Base-by-base conservation (phyloP, 805 yeast species). In the Suhomyces faveliae region DNA sequence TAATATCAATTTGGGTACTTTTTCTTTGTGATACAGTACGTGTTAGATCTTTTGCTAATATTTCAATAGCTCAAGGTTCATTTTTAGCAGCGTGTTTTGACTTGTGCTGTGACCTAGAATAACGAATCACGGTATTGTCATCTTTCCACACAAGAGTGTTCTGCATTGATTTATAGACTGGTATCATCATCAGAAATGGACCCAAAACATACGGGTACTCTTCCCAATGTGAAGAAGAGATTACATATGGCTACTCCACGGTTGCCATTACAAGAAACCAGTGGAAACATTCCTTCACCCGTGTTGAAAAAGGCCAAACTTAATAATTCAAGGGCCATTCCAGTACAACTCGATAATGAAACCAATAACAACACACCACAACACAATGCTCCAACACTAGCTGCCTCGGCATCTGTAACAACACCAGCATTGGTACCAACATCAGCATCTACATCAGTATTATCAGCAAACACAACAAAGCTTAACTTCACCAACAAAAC, bases 241-340 rank as follows among this genome's bases (percentile, higher is more conserved):
- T 46, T 49, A 25, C 49, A 51, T 20, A 43, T 37, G 33, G 45
- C 45, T 11, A 41, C 24, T 29, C 35, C 52, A 19, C 49, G 75
- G 44, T 56, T 61, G 23, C 77, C 78, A 3, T 63, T 73, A 53
- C 66, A 69, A 51, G 76, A 72, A 53, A 66, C 78, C 9, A 63
- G 62, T 50, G 61, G 66, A 30, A 73, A 73, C 49, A 57, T 72
- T 17, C 76, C 76, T 8, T 63, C 67, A 37, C 76, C 75, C 3
- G 57, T 53, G 21, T 53, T 63, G 25, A 70, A 70, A 42, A 67
- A 66, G 54, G 60, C 62, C 42, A 66, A 63, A 44, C 48, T 63
- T 15, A 58, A 50, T 35, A 51, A 42, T 35, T 23, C 41, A 24
- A 48, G 44, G 27, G 43, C 50, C 1, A 17, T n/a, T n/a, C 35